Evolutionary conservation across 2,329 filamentous ascomycete genomes (phyloP).

Genomic region (Allantophomopsis lycopodina): DNA sequence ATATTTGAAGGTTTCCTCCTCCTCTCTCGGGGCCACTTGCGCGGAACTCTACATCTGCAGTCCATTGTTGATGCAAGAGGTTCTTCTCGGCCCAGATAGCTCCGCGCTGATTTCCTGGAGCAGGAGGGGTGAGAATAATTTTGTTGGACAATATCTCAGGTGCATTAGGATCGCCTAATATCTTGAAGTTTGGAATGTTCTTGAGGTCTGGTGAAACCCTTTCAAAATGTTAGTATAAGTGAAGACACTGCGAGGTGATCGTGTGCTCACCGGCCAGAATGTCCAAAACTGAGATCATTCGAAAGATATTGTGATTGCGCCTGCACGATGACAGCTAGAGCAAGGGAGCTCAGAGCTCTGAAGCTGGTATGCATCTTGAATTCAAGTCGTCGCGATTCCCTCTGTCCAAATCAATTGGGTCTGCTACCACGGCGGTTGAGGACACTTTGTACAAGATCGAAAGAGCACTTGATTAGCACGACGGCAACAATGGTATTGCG

Average conservation of each 20-base stretch:
- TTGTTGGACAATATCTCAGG: conserved; percentile 73
- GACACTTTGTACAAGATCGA: conserved; percentile 24
- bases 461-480: conserved; percentile 22
- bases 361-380: background rate
- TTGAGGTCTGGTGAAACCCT: conserved; percentile 18
- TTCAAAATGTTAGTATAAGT: conserved; percentile 3
- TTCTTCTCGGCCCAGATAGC: conserved; percentile 64
- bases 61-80: conserved; percentile 58
- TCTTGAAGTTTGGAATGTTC: conserved; percentile 15
- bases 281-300: conserved; percentile 28
- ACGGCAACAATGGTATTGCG: conserved; percentile 32
- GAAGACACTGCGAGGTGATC: background rate
- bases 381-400: background rate
- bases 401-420: background rate
- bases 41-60: conserved; percentile 75
- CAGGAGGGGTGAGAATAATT: conserved; percentile 78
- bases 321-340: conserved; percentile 12
- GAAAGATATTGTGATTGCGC: conserved; percentile 17
- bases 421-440: conserved; percentile 3
- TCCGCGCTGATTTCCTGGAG: conserved; percentile 73
- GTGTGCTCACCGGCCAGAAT: conserved; percentile 18
- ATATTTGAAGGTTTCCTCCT: conserved; percentile 83
- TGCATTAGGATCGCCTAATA: conserved; percentile 27
- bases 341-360: conserved; percentile 10
- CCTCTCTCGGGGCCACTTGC: conserved; percentile 74